Conservation (phyloP, 495 filamentous ascomycete genomes). For the Sordaria brevicollis region DNA sequence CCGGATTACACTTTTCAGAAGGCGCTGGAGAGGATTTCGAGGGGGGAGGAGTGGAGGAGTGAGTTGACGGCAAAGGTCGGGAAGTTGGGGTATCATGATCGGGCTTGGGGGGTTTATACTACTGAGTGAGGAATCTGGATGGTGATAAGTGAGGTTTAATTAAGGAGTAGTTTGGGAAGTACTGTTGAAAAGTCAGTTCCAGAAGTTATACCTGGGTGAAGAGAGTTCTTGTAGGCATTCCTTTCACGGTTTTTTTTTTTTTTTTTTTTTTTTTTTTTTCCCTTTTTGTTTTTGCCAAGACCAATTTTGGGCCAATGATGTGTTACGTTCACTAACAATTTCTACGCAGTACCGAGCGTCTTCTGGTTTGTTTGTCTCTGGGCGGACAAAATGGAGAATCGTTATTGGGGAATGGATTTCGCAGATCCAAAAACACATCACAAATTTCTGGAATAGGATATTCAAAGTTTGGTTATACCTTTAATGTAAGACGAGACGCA, state of each 20-base stretch:
- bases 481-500: too few species aligned
- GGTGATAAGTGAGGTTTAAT: not conserved
- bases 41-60: slow-evolving; percentile 21
- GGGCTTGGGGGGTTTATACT: slow-evolving; percentile 19
- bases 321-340: too few species aligned
- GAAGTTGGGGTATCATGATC: slow-evolving; percentile 19
- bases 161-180: not conserved
- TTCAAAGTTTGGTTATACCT: too few species aligned
- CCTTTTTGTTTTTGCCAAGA: not conserved
- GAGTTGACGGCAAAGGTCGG: slow-evolving; percentile 13
- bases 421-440: too few species aligned
- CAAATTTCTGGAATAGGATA: too few species aligned
- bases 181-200: not conserved
- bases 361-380: too few species aligned
- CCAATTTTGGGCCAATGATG: too few species aligned
- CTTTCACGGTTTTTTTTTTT: not conserved
- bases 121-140: not conserved
- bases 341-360: too few species aligned
- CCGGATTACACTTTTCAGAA: slow-evolving; percentile 17
- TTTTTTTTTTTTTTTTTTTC: not conserved
- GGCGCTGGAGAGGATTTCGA: slow-evolving; percentile 9
- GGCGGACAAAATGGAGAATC: too few species aligned
- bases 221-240: not conserved
- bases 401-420: too few species aligned
- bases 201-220: not conserved